A percentile compares a stretch with the other conserved stretches of the same genome.
Evolutionary conservation across 768 basidiomycete genomes (phyloP).

Genomic region (Gymnopilus dilepis): DNA sequence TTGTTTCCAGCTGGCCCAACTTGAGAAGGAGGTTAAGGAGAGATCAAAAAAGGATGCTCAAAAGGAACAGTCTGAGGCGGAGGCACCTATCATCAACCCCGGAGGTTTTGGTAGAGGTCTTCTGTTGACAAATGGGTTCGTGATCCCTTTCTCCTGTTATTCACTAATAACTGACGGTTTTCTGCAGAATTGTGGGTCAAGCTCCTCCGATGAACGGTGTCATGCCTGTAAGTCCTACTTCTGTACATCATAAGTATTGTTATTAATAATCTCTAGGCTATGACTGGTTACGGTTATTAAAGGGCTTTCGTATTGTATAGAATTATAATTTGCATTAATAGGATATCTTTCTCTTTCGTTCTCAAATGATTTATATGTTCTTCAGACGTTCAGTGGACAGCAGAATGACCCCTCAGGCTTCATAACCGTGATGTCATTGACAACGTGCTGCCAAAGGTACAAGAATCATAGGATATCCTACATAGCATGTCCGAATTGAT

Average conservation of each 20-base stretch:
- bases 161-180: neutral
- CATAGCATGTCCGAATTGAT: neutral
- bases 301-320: slow-evolving; percentile 34
- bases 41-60: slow-evolving; percentile 83
- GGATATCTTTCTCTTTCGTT: slow-evolving; percentile 22
- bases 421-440: too few species aligned
- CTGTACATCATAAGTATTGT: neutral
- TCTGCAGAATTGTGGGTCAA: slow-evolving; percentile 63
- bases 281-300: slow-evolving; percentile 67
- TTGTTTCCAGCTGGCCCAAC: slow-evolving; percentile 59
- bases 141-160: slow-evolving; percentile 5
- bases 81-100: slow-evolving; percentile 88
- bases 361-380: neutral
- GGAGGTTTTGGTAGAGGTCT: slow-evolving; percentile 62
- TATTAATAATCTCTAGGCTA: slow-evolving; percentile 41
- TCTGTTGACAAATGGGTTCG: slow-evolving; percentile 79
- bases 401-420: too few species aligned
- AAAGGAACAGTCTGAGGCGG: slow-evolving; percentile 89
- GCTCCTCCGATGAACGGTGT: slow-evolving; percentile 76
- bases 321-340: slow-evolving; percentile 36
- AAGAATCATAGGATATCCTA: too few species aligned
- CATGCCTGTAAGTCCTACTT: slow-evolving; percentile 59
- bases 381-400: too few species aligned
- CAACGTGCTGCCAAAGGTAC: too few species aligned
- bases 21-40: slow-evolving; percentile 92